Evolutionary conservation across 768 basidiomycete genomes (phyloP).

Genomic region (Trametes cingulata): DNA sequence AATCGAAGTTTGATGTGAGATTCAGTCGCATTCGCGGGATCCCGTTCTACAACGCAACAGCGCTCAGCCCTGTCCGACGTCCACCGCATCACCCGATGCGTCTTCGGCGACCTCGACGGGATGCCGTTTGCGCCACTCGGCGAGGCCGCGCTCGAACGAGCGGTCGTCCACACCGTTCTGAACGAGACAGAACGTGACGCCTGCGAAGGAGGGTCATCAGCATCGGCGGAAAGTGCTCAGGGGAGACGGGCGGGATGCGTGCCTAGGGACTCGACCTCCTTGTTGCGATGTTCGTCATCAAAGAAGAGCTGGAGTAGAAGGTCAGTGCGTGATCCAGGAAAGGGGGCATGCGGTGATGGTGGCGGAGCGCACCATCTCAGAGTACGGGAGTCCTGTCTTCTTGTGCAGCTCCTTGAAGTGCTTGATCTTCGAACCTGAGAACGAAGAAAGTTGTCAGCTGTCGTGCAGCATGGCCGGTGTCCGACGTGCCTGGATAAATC

Average conservation of each 20-base stretch:
- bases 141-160: constrained; percentile 72
- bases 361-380: constrained; percentile 46
- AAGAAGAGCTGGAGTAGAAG: constrained; percentile 44
- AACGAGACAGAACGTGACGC: constrained; percentile 83
- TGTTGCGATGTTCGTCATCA: constrained; percentile 49
- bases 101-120: constrained; percentile 30
- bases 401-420: constrained; percentile 73
- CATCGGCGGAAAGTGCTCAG: background rate
- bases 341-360: background rate
- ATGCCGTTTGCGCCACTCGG: constrained; percentile 62
- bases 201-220: constrained; percentile 36
- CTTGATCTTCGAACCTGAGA: constrained; percentile 72
- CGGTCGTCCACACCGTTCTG: constrained; percentile 56
- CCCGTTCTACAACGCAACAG: too few relatives aligned
- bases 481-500: constrained; percentile 63
- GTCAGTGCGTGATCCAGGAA: background rate
- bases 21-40: background rate
- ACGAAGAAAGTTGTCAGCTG: background rate
- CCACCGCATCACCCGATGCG: constrained; percentile 3
- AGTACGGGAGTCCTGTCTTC: constrained; percentile 53
- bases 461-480: background rate
- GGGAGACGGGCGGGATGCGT: background rate
- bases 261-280: constrained; percentile 45
- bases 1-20: background rate
- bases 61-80: background rate